phyloP scores from a whole-genome alignment of 306 rosid species.

The Dryas octopetala region DNA sequence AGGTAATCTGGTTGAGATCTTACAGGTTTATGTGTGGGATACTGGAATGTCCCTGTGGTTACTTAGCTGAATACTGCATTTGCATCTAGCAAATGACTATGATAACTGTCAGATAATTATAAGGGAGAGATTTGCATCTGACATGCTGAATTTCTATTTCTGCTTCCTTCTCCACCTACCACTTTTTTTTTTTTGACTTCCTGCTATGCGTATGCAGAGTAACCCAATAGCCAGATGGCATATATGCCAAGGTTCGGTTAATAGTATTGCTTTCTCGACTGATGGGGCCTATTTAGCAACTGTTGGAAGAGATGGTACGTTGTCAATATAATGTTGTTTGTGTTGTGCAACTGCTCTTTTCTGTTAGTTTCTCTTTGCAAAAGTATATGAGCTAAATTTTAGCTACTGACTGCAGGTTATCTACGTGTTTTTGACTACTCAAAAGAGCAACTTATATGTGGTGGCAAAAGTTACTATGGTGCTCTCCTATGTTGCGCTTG shows the following conservation, averaged over 20 bases:
- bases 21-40: background rate
- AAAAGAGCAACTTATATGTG: constrained; percentile 87
- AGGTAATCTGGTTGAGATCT: background rate
- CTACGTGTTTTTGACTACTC: constrained; percentile 88
- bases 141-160: background rate
- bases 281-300: constrained; percentile 83
- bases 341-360: constrained; percentile 3
- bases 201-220: constrained; percentile 54
- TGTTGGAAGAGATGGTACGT: constrained; percentile 92
- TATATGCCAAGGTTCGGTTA: constrained; percentile 86
- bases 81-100: background rate
- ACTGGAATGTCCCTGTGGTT: background rate
- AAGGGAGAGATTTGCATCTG: background rate
- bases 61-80: background rate
- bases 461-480: constrained; percentile 97
- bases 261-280: constrained; percentile 77
- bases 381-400: constrained; percentile 23
- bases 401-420: constrained; percentile 58
- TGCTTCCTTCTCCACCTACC: background rate
- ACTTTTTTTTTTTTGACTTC: constrained; percentile 13
- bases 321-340: constrained; percentile 20
- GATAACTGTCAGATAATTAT: background rate
- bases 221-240: constrained; percentile 97
- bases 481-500: constrained; percentile 96
- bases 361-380: constrained; percentile 4